A percentile compares a stretch with the other conserved stretches of the same genome.
Conservation (phyloP, 805 yeast genomes). For the Cyberlindnera lachancei region DNA sequence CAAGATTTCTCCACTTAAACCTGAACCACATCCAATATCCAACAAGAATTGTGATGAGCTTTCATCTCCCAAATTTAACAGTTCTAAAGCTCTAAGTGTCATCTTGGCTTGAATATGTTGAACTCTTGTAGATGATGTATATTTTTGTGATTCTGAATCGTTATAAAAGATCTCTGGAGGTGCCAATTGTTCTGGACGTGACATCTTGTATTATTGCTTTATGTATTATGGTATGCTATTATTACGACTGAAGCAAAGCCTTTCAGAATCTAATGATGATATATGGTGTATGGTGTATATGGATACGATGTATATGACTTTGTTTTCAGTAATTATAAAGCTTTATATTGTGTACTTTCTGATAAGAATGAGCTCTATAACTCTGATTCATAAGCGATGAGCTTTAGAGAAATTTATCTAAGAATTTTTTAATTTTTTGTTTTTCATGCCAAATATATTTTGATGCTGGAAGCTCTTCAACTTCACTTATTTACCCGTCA, state of each 20-base stretch:
- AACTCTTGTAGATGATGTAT: conserved; percentile 90
- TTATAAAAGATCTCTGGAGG: conserved; percentile 95
- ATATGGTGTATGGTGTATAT: not conserved
- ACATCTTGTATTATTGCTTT: too few species aligned
- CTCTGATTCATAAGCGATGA: too few species aligned
- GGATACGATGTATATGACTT: not conserved
- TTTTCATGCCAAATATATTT: too few species aligned
- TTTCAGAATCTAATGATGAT: not conserved
- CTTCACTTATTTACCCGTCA: too few species aligned
- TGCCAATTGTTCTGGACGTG: conserved; percentile 93
- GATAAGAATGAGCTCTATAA: too few species aligned
- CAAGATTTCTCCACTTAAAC: conserved; percentile 88
- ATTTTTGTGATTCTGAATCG: conserved; percentile 82
- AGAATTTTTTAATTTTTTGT: too few species aligned
- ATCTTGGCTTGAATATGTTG: conserved; percentile 97
- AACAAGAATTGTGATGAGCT: conserved; percentile 53
- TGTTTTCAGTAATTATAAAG: too few species aligned
- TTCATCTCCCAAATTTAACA: conserved; percentile 68
- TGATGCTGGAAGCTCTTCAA: too few species aligned
- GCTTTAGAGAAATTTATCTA: too few species aligned
- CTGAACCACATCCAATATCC: conserved; percentile 97
- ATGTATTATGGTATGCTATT: too few species aligned
- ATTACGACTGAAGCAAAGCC: too few species aligned
- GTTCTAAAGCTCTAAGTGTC: conserved; percentile 90
- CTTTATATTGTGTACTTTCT: too few species aligned